Evolutionary conservation across 371 early-diverging fungal genomes (phyloP).

Genomic region (Mortierella sp.): DNA sequence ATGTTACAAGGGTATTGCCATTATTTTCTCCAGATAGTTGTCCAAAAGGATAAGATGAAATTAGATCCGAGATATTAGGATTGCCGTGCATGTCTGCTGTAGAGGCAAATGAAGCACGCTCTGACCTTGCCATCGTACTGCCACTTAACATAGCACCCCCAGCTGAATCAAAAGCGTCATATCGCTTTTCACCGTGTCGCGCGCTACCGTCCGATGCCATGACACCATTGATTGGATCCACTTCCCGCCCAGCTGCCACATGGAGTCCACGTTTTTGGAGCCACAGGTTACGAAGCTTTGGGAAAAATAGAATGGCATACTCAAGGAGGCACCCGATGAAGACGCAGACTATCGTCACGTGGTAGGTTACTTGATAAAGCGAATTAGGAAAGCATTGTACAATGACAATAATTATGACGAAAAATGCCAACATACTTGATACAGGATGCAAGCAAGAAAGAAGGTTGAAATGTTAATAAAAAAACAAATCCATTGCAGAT

Average conservation of each 20-base stretch:
- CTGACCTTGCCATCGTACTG: constrained; percentile 2
- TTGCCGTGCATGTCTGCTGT: constrained; percentile 19
- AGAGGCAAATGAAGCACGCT: constrained; percentile 8
- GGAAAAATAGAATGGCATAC: constrained; percentile 35
- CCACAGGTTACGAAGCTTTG: constrained; percentile 34
- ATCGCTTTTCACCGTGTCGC: neutral
- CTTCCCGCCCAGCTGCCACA: constrained; percentile 38
- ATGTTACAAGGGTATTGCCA: neutral
- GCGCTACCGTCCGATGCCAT: constrained; percentile 4
- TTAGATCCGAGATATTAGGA: constrained; percentile 47
- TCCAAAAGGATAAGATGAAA: constrained; percentile 50
- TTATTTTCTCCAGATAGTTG: constrained; percentile 24
- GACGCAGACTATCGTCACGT: constrained; percentile 33
- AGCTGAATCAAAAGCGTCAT: neutral
- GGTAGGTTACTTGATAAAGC: constrained; percentile 25
- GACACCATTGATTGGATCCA: constrained; percentile 14
- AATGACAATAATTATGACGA: constrained; percentile 36
- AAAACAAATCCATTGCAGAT: neutral
- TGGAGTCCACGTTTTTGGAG: constrained; percentile 37
- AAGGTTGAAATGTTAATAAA: neutral
- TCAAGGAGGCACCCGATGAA: constrained; percentile 23
- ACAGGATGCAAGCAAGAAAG: too few species aligned
- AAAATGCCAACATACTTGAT: constrained; percentile 27
- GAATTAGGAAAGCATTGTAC: constrained; percentile 23
- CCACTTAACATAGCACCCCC: neutral